These are phyloP conservation scores for Acorus calamus DNA, from an alignment of 106 monocot genomes.

Conservation along the genomic window DNA sequence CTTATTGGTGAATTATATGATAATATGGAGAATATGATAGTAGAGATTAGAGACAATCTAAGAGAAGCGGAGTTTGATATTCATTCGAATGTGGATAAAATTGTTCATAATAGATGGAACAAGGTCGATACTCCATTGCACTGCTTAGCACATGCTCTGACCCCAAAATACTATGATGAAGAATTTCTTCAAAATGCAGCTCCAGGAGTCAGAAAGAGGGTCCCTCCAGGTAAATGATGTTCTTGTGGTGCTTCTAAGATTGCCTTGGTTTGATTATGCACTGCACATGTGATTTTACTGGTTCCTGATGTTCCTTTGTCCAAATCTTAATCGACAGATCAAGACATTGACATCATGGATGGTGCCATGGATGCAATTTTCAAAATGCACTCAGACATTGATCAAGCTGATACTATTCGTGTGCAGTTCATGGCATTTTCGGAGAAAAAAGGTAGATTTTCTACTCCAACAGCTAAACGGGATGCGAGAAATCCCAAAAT, in stretches of 20 bases:
- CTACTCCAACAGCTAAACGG: slow-evolving; percentile 39
- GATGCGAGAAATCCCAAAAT: slow-evolving; percentile 50
- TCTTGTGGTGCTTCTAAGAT: neutral
- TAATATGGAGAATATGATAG: slow-evolving; percentile 47
- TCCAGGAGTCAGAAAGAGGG: slow-evolving; percentile 28
- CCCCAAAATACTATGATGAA: slow-evolving; percentile 47
- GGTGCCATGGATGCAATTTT: slow-evolving; percentile 27
- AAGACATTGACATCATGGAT: slow-evolving; percentile 40
- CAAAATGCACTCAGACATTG: slow-evolving; percentile 28
- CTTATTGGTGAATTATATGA: slow-evolving; percentile 48
- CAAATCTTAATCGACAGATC: slow-evolving; percentile 17
- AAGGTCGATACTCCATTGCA: slow-evolving; percentile 29
- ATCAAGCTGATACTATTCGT: slow-evolving; percentile 27
- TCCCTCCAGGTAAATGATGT: slow-evolving; percentile 28
- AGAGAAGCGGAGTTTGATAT: slow-evolving; percentile 16
- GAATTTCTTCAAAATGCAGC: slow-evolving; percentile 31
- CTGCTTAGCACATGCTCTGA: slow-evolving; percentile 42
- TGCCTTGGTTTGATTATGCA: neutral
- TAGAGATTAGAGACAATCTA: slow-evolving; percentile 41
- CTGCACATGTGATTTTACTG: neutral
- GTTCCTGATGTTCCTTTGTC: neutral
- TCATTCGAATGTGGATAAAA: slow-evolving; percentile 15
- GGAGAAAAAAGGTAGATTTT: slow-evolving; percentile 48
- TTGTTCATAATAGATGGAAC: slow-evolving; percentile 22
- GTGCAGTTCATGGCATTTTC: slow-evolving; percentile 35